phyloP scores from a whole-genome alignment of 768 basidiomycete genomes.

The Naematelia aurantialba region DNA sequence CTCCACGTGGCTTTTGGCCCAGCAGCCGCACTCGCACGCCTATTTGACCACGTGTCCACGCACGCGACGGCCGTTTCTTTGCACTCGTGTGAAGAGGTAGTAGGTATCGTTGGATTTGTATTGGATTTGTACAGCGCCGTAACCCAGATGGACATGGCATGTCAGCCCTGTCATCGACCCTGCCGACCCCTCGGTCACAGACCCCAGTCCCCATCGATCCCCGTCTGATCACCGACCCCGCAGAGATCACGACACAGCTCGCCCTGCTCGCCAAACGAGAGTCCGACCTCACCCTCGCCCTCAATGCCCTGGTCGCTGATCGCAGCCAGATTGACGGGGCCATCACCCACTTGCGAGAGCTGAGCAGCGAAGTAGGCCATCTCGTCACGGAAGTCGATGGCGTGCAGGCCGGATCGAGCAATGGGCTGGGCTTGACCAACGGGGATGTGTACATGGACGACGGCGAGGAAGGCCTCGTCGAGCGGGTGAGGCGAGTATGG shows the following conservation, averaged over 20 bases:
- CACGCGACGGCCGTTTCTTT: too few relatives aligned
- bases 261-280: slow-evolving; percentile 66
- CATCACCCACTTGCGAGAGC: slow-evolving; percentile 21
- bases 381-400: slow-evolving; percentile 34
- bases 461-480: slow-evolving; percentile 40
- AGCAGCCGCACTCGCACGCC: too few relatives aligned
- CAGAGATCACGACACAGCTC: slow-evolving; percentile 41
- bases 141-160: neutral
- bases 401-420: slow-evolving; percentile 5
- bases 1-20: too few relatives aligned
- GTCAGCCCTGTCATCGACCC: slow-evolving; percentile 14
- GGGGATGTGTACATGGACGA: slow-evolving; percentile 53
- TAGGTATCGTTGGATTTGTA: too few relatives aligned
- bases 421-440: slow-evolving; percentile 58
- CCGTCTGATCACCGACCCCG: slow-evolving; percentile 31
- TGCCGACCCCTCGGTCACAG: slow-evolving; percentile 13
- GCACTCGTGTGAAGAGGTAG: neutral
- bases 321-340: slow-evolving; percentile 61
- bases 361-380: slow-evolving; percentile 25
- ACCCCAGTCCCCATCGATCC: slow-evolving; percentile 22
- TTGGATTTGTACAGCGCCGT: too few relatives aligned
- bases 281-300: slow-evolving; percentile 66
- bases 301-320: slow-evolving; percentile 67
- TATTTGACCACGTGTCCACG: too few relatives aligned
- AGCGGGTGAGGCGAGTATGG: slow-evolving; percentile 48